Evolutionary conservation across 768 basidiomycete species (phyloP).

Genomic region (Leucocoprinus leucothites): DNA sequence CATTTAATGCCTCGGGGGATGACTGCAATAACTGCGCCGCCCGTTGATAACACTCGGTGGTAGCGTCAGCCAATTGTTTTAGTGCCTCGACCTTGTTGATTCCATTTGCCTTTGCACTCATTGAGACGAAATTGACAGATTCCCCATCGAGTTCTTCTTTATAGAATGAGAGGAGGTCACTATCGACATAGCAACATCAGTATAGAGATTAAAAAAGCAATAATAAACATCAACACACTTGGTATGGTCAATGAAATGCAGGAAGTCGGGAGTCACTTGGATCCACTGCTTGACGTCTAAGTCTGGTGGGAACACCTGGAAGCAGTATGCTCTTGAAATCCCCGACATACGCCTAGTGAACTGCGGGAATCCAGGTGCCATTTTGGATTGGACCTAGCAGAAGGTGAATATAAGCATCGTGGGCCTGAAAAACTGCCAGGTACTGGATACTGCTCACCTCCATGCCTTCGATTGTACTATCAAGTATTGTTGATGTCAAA

Average conservation of each 20-base stretch:
- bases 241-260: constrained; percentile 4
- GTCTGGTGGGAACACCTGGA: not conserved
- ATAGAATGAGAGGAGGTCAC: constrained; percentile 23
- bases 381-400: too few species aligned
- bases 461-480: not conserved
- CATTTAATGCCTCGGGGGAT: not conserved
- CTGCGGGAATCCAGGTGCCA: not conserved
- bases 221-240: not conserved
- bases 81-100: constrained; percentile 12
- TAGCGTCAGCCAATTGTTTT: constrained; percentile 2
- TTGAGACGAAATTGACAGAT: constrained; percentile 30
- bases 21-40: not conserved
- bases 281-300: not conserved
- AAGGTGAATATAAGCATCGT: too few species aligned
- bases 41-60: constrained; percentile 17
- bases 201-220: not conserved
- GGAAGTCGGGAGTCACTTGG: constrained; percentile 6
- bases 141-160: constrained; percentile 32
- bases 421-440: too few species aligned
- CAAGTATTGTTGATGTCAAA: not conserved
- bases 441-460: not conserved
- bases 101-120: constrained; percentile 20
- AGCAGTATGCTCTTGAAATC: not conserved
- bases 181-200: constrained; percentile 9
- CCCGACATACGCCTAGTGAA: not conserved